Base-by-base conservation (phyloP, 257 asterid species). In the Capsicum chinense region DNA sequence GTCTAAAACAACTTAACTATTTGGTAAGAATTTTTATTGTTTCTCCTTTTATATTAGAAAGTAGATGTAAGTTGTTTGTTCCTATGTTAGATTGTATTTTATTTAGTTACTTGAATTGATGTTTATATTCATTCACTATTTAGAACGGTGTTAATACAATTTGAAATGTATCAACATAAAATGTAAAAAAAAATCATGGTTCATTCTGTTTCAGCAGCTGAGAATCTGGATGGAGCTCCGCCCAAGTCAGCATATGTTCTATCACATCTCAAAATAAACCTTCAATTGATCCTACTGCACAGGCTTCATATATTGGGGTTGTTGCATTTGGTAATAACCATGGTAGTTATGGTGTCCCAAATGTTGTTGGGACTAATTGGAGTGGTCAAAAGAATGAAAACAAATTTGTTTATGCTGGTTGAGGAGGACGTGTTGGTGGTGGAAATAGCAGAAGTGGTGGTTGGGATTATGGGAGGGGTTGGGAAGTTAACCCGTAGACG, bases 251-350 rank as follows among this genome's bases (percentile, higher is more conserved):
- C 84, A 44, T 91, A 91, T 82, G 89, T 91, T 69, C 92, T 92
- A 1, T 92, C 93, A 5, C 93, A 91, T 87, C 88, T 91, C 88
- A 91, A 87, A 86, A 91, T 70, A 86, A 85, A 86, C 89, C 89
- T 33, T 85, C 88, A 13, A 14, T 90, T 7, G 88, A 82, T 44
- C 85, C 85, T 54, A 83, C 88, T 42, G 90, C 90, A 85, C 91
- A 87, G 8, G 82, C 63, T 87, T 87, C 90, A 5, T 79, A 89
- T 86, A 84, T 85, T 80, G 84, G 88, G 63, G 69, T 44, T 79
- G 81, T 62, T 58, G 78, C 91, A 37, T 66, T 83, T 0, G 87
- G 88, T 15, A 89, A 87, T 84, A 93, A 89, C 80, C 79, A 86
- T 66, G 64, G 48, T 47, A 85, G 91, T 60, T 83, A 87, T 62